Evolutionary conservation across 805 yeast genomes (phyloP), one percentile per base, ranked within the genome.

Genomic region (Nadsonia fulvescens): DNA sequence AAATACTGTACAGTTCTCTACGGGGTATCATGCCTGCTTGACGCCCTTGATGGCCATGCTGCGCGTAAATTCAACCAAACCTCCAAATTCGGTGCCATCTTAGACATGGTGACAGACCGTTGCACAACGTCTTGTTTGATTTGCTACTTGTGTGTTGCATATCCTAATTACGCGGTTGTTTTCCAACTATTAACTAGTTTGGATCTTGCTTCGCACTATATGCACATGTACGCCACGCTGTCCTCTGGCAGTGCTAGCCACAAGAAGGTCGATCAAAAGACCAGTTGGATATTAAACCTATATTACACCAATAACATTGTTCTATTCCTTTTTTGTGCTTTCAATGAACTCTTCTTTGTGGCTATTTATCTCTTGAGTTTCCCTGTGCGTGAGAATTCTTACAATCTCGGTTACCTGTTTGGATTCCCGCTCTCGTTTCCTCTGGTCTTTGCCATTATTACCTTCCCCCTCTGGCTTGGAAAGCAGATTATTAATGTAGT

Each of bases 51-150:
- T 48, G 99, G 99, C 4, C 70, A 74, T 29, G 92, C 93, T 31
- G 99, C 99, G 4, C 64, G 99, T 36, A 64, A 63, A 42, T 79
- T 61, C 47, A 68, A 77, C 47, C 99, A 89, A 50, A 74, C 93
- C 9, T 78, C 95, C 16, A 65, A 68, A 38, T 79, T 81, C 38
- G 99, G 99, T 18, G 96, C 98, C 11, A 93, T 91, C 12, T 63
- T 89, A 40, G 99, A 89, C 51, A 89, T 89, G 99, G 95, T 89
- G 16, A 86, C 98, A 11, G 99, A 89, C 49, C 64, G 99, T 45
- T 89, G 95, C 47, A 83, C 98, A 8, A 89, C 99, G 0, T 68
- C 92, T 8, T 75, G 93, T n/a, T 62, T 89, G 42, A 70, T 89
- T 38, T 82, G 92, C 48, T 89, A 66, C 49, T 58, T 89, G 31